Conservation (phyloP, 2,329 filamentous ascomycete species). For the Fonsecaea multimorphosa region DNA sequence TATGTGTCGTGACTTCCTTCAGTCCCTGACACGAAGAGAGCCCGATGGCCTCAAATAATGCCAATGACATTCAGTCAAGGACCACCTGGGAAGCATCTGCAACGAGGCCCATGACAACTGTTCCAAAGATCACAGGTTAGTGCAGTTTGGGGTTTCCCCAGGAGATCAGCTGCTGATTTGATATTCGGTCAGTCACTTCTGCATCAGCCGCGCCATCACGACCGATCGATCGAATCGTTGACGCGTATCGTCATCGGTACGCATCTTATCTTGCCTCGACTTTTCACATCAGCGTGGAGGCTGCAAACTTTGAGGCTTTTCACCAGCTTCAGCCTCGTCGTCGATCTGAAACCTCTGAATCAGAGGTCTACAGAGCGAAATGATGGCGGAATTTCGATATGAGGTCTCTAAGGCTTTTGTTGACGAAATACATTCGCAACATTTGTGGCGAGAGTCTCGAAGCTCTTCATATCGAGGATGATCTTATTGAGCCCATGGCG, state of each 20-base stretch:
- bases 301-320: constrained; percentile 16
- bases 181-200: constrained; percentile 4
- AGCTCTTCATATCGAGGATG: not conserved
- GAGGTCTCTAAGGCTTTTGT: not conserved
- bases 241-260: constrained; percentile 24
- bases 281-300: constrained; percentile 25
- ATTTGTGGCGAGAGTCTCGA: not conserved
- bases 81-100: constrained; percentile 6
- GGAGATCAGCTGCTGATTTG: not conserved
- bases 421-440: not conserved
- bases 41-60: not conserved
- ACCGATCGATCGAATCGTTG: constrained; percentile 15
- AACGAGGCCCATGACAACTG: not conserved
- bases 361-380: constrained; percentile 14
- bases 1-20: not conserved
- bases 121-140: constrained; percentile 19
- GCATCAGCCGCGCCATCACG: not conserved
- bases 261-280: constrained; percentile 29
- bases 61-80: not conserved
- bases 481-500: not conserved
- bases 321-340: constrained; percentile 20
- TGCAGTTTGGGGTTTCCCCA: not conserved
- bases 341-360: constrained; percentile 12
- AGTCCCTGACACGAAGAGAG: not conserved
- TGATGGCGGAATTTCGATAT: not conserved